Evolutionary conservation across 257 asterid species (phyloP).

Genomic region (Thymus quinquecostatus): DNA sequence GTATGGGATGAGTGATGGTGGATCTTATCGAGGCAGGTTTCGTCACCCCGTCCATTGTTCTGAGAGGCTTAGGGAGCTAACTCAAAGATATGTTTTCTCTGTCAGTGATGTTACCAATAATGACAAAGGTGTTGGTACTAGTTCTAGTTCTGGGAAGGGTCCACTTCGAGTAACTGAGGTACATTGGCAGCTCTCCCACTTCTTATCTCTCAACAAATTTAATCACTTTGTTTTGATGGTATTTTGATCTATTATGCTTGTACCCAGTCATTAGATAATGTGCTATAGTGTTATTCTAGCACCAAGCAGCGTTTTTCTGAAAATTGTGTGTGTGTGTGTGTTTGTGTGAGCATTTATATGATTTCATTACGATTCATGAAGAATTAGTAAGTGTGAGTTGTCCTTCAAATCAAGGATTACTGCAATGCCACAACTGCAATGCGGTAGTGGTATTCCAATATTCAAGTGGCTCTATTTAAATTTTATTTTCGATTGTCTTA

Average conservation of each 20-base stretch:
- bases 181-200: slow-evolving; percentile 19
- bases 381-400: neutral
- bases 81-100: slow-evolving; percentile 79
- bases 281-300: neutral
- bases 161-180: slow-evolving; percentile 96
- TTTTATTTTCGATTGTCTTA: slow-evolving; percentile 27
- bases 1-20: slow-evolving; percentile 76
- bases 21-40: slow-evolving; percentile 77
- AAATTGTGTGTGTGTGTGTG: neutral
- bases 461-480: slow-evolving; percentile 5
- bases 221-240: too few relatives aligned
- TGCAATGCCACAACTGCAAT: neutral
- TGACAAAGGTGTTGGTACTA: slow-evolving; percentile 61
- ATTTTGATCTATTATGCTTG: too few relatives aligned
- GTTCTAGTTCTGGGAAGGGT: slow-evolving; percentile 70
- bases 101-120: slow-evolving; percentile 57
- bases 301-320: slow-evolving; percentile 2
- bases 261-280: neutral
- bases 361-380: neutral
- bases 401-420: neutral
- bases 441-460: neutral
- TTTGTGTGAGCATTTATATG: neutral
- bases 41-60: slow-evolving; percentile 92
- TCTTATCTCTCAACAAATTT: neutral
- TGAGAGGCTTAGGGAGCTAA: slow-evolving; percentile 91